Base-by-base conservation (phyloP, 2,329 filamentous ascomycete genomes). In the Exophiala spinifera region DNA sequence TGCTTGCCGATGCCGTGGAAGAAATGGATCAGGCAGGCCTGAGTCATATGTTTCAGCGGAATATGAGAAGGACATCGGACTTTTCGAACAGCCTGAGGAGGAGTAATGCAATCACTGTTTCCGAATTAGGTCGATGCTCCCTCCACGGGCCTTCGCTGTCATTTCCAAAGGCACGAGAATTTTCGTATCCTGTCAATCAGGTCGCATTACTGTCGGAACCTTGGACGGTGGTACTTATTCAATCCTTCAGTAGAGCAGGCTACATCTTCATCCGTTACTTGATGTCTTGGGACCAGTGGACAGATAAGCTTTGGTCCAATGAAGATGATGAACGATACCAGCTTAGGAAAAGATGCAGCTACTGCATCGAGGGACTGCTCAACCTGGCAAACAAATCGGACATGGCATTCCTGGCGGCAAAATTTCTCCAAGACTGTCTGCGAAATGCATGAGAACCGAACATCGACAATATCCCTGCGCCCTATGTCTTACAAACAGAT, bases 141-240 rank as follows among this genome's bases (percentile, higher is more conserved):
- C 36, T 51, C 11, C 37, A 82, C 2, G 49, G 65, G 36, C 76
- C 65, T 14, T 79, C 67, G 34, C 85, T 83, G 61, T 79, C 74
- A 1, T 55, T 46, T 36, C 83, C 84, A 1, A 83, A 87, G 64
- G 65, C 74, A 4, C 86, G 81, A 55, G 78, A 81, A 61, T 81
- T 76, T 62, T 59, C 70, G 3, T 71, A 82, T 61, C 77, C 76
- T 53, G 76, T 55, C 25, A 57, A 47, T 14, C 37, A 46, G 15
- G 54, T 55, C 34, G 46, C 56, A 10, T 42, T 52, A 20, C 17
- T 52, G 21, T 46, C 50, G 10, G 50, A 52, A 28, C 50, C 50
- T 6, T 52, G 50, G 50, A 52, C 50, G 8, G 20, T 47, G 13
- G 50, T 52, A 14, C 34, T 52, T 10, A 46, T 52, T 23, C 50